These are phyloP conservation scores for Candida orba DNA, from an alignment of 805 yeast species.

Conservation along the genomic window DNA sequence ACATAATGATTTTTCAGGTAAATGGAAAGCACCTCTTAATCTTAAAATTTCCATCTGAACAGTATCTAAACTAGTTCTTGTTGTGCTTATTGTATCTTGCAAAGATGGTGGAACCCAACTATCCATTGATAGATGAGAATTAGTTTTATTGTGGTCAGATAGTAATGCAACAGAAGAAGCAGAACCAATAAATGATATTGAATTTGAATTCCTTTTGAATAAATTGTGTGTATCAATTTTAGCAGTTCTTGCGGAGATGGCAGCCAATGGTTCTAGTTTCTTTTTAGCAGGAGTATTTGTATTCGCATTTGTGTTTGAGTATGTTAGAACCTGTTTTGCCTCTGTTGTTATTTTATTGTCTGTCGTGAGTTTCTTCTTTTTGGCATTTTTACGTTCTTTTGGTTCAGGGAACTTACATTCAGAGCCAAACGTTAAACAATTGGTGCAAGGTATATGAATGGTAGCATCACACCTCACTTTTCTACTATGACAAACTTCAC, in stretches of 20 bases:
- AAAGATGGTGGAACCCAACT: constrained; percentile 21
- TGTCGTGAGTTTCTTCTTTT: constrained; percentile 16
- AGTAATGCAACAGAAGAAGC: constrained; percentile 36
- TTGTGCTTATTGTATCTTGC: constrained; percentile 21
- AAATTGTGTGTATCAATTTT: constrained; percentile 22
- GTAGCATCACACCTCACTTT: constrained; percentile 78
- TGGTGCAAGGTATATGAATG: constrained; percentile 51
- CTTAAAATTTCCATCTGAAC: constrained; percentile 61
- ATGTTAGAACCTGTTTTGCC: not conserved
- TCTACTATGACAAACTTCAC: constrained; percentile 69
- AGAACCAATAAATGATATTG: constrained; percentile 44
- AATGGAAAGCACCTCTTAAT: constrained; percentile 59
- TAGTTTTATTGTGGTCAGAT: constrained; percentile 18
- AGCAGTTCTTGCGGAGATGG: constrained; percentile 26
- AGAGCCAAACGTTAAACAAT: constrained; percentile 65
- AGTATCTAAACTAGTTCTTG: constrained; percentile 33
- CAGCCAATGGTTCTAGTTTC: constrained; percentile 29
- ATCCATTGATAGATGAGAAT: constrained; percentile 31
- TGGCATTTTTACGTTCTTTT: constrained; percentile 34
- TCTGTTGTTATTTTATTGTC: not conserved
- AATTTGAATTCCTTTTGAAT: constrained; percentile 13
- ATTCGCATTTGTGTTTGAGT: constrained; percentile 5
- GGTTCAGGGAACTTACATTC: constrained; percentile 64
- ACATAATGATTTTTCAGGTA: constrained; percentile 55
- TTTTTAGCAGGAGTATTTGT: constrained; percentile 20